phyloP scores from a whole-genome alignment of 106 monocot genomes.

The Cymbidium sinense region DNA sequence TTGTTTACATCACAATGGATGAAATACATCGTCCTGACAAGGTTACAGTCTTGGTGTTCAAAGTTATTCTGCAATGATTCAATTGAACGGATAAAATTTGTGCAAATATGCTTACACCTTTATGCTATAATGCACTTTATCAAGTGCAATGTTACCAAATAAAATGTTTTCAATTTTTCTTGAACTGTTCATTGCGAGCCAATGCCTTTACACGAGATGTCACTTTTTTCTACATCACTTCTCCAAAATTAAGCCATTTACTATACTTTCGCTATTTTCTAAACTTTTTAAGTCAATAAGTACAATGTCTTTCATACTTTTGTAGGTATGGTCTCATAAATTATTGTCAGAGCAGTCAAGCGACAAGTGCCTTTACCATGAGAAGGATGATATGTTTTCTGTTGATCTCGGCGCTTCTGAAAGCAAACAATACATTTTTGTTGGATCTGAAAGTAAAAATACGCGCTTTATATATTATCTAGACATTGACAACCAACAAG shows the following conservation, averaged over 20 bases:
- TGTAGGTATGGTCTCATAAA: slow-evolving; percentile 83
- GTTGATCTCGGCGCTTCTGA: slow-evolving; percentile 70
- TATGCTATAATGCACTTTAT: background rate
- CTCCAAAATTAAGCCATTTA: background rate
- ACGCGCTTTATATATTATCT: slow-evolving; percentile 74
- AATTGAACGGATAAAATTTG: too few species aligned
- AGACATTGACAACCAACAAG: slow-evolving; percentile 47
- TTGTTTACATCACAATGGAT: slow-evolving; percentile 83
- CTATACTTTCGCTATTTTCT: background rate
- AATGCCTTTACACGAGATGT: background rate
- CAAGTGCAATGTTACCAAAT: background rate
- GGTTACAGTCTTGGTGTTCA: slow-evolving; percentile 26
- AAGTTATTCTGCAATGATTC: slow-evolving; percentile 1
- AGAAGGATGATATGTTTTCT: slow-evolving; percentile 93
- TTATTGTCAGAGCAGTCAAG: slow-evolving; percentile 74
- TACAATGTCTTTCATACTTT: background rate
- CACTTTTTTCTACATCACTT: background rate
- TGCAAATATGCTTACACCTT: too few species aligned
- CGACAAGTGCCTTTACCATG: slow-evolving; percentile 87
- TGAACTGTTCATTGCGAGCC: background rate
- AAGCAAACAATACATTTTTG: slow-evolving; percentile 86
- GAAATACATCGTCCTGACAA: slow-evolving; percentile 69
- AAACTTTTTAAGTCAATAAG: too few species aligned
- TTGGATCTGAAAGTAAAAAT: slow-evolving; percentile 83
- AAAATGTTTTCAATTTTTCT: background rate